Conservation (phyloP, 2,329 filamentous ascomycete species). For the Ophiostoma sp. region DNA sequence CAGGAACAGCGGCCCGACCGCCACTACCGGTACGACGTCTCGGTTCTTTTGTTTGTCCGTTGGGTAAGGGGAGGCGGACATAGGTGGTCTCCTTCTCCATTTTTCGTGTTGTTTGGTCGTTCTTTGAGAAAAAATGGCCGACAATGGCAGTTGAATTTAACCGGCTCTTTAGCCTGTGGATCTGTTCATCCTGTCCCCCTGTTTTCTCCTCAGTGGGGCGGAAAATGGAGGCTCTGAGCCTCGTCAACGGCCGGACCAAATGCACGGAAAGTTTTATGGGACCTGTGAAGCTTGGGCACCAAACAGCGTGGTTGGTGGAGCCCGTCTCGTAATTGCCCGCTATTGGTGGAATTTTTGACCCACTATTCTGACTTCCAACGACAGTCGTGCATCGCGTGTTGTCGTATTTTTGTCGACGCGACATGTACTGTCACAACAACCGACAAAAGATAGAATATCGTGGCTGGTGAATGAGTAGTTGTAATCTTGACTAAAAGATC, state of each 20-base stretch:
- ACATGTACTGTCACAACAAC: background rate
- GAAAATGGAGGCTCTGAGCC: background rate
- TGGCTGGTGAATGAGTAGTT: no score
- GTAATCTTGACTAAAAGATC: no score
- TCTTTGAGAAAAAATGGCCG: background rate
- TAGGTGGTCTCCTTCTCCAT: background rate
- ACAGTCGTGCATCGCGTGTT: no score
- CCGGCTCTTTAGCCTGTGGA: background rate
- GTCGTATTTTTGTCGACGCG: background rate
- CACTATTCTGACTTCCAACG: background rate
- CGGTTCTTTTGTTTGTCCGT: background rate
- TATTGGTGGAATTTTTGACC: background rate
- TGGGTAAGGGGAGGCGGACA: background rate
- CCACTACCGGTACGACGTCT: background rate
- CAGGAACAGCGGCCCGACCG: background rate
- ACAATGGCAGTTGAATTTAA: background rate
- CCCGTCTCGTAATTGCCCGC: background rate
- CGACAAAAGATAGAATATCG: no score
- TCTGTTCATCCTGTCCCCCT: background rate
- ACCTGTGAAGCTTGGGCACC: background rate
- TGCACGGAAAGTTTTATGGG: background rate
- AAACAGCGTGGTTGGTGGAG: background rate
- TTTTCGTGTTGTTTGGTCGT: background rate
- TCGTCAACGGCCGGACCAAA: background rate
- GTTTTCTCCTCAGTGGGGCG: background rate